Percentiles rank a stretch among this genome's conserved stretches.
Evolutionary conservation across 2,329 filamentous ascomycete species (phyloP).

Genomic region (Fusarium guadeloupense): DNA sequence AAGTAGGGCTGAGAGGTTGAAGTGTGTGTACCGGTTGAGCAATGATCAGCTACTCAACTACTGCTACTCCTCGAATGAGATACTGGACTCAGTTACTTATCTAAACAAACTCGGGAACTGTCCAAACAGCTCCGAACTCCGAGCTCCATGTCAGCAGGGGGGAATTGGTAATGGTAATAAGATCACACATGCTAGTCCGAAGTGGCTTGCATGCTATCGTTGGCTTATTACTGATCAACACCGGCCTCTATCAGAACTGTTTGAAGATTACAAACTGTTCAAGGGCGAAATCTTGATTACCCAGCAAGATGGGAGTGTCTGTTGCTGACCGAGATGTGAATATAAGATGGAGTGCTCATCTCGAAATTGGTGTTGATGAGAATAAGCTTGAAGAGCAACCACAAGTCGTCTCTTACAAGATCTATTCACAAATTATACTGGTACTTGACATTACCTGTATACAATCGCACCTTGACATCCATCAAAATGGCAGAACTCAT

Average conservation of each 20-base stretch:
- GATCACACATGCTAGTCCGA: slow-evolving; percentile 27
- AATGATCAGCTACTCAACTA: background rate
- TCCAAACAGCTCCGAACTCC: slow-evolving; percentile 5
- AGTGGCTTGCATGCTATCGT: background rate
- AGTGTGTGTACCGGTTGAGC: background rate
- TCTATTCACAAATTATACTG: background rate
- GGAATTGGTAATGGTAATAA: slow-evolving; percentile 43
- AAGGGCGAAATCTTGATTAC: slow-evolving; percentile 19
- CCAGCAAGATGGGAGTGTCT: slow-evolving; percentile 5
- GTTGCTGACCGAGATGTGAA: background rate
- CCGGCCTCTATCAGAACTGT: background rate
- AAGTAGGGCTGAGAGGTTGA: background rate
- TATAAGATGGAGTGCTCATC: slow-evolving; percentile 33
- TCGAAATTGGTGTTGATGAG: background rate
- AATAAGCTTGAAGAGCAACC: slow-evolving; percentile 14
- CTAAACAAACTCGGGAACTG: background rate
- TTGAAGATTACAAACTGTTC: background rate
- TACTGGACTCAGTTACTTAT: too few relatives aligned
- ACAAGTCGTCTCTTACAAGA: background rate
- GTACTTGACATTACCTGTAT: too few relatives aligned
- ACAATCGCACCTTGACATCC: too few relatives aligned
- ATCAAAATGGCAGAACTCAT: slow-evolving; percentile 49
- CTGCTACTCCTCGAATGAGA: too few relatives aligned
- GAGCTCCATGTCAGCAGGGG: slow-evolving; percentile 10
- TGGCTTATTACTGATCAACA: background rate